Conservation (phyloP, 2,329 filamentous ascomycete species). For the Arthroderma uncinatum region DNA sequence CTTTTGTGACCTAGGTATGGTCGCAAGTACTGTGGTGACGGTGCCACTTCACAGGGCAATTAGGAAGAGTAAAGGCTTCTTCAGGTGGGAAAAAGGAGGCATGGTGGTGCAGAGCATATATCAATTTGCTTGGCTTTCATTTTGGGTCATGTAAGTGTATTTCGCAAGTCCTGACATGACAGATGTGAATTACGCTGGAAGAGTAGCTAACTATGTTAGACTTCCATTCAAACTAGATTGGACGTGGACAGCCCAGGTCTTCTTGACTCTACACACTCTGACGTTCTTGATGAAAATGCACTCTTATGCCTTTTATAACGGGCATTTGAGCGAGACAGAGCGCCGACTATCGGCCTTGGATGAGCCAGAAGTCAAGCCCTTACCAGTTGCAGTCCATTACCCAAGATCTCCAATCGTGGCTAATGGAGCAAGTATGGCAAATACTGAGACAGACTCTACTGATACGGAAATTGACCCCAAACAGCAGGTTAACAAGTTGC, state of each 20-base stretch:
- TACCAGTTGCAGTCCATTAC: constrained; percentile 64
- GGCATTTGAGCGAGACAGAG: constrained; percentile 80
- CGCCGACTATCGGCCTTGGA: constrained; percentile 71
- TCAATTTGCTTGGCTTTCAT: constrained; percentile 63
- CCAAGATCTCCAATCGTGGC: constrained; percentile 35
- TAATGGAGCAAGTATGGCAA: not conserved
- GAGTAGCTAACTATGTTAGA: constrained; percentile 26
- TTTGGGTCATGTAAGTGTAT: constrained; percentile 59
- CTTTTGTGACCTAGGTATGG: constrained; percentile 76
- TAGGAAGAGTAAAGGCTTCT: constrained; percentile 43
- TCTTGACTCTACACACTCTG: constrained; percentile 80
- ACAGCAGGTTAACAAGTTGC: constrained; percentile 53
- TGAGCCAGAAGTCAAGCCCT: constrained; percentile 49
- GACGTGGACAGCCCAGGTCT: constrained; percentile 97
- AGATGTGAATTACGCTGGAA: not conserved
- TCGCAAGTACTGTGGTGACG: constrained; percentile 58
- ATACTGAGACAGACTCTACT: constrained; percentile 14
- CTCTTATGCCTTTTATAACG: constrained; percentile 96
- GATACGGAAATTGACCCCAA: constrained; percentile 25
- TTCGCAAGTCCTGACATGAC: not conserved
- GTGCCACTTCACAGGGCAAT: constrained; percentile 63
- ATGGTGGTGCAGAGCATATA: constrained; percentile 72
- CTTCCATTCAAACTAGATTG: constrained; percentile 77
- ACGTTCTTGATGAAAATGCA: constrained; percentile 98
- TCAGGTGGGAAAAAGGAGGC: constrained; percentile 69